These are phyloP conservation scores for Calvatia gigantea DNA, from an alignment of 768 basidiomycete species.

Conservation along the genomic window DNA sequence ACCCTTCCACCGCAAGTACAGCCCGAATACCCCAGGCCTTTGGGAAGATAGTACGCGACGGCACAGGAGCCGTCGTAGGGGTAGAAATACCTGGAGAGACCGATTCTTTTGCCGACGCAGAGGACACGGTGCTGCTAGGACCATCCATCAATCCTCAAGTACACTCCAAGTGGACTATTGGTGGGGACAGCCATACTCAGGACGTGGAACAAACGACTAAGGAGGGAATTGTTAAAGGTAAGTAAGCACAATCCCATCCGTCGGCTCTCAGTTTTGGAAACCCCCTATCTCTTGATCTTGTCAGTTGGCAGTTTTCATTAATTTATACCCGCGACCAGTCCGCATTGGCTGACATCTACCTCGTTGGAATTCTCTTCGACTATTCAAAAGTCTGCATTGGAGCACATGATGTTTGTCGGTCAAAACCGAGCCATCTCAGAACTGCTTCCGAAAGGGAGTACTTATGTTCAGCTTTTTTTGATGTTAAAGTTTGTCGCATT, in stretches of 20 bases:
- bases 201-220: constrained; percentile 15
- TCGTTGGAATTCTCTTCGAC: no score
- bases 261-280: background rate
- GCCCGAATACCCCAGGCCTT: constrained; percentile 54
- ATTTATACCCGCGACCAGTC: no score
- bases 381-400: background rate
- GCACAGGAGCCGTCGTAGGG: constrained; percentile 66
- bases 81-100: constrained; percentile 63
- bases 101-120: constrained; percentile 23
- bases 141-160: constrained; percentile 29
- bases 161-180: constrained; percentile 36
- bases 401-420: background rate
- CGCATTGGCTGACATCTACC: no score
- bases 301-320: no score
- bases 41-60: constrained; percentile 82
- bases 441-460: background rate
- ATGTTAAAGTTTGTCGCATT: constrained; percentile 12
- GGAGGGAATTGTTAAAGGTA: constrained; percentile 22
- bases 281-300: background rate
- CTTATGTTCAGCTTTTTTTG: background rate
- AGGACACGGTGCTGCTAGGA: constrained; percentile 35
- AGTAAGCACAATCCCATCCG: constrained; percentile 17
- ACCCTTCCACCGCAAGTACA: constrained; percentile 10
- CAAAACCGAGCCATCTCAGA: background rate
- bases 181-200: constrained; percentile 26